Conservation (phyloP, 805 yeast species). For the Kazachstania africana region DNA sequence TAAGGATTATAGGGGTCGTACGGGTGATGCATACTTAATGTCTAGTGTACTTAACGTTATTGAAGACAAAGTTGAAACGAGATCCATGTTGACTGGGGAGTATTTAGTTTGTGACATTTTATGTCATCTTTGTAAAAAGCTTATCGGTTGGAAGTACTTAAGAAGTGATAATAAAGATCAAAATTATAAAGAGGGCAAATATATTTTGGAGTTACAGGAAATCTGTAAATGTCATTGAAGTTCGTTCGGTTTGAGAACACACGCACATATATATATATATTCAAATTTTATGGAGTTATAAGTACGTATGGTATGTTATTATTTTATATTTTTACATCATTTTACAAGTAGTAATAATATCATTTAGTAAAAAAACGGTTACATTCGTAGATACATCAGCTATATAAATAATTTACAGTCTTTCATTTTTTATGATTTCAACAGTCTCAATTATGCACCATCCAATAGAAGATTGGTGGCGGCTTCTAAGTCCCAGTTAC, state of each 20-base stretch:
- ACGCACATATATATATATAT: too few species aligned
- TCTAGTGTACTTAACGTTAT: slow-evolving; percentile 36
- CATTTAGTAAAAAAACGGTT: too few species aligned
- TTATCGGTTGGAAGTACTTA: slow-evolving; percentile 56
- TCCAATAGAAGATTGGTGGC: slow-evolving; percentile 85
- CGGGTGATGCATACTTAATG: slow-evolving; percentile 49
- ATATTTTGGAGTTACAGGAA: slow-evolving; percentile 35
- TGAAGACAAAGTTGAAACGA: slow-evolving; percentile 27
- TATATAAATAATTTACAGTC: too few species aligned
- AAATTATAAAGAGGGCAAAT: slow-evolving; percentile 50
- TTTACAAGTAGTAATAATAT: too few species aligned
- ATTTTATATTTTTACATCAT: too few species aligned
- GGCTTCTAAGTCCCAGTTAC: slow-evolving; percentile 65
- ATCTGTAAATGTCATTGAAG: slow-evolving; percentile 14
- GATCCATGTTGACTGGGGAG: slow-evolving; percentile 48
- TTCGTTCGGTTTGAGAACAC: too few species aligned
- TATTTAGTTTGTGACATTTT: slow-evolving; percentile 44
- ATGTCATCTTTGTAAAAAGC: slow-evolving; percentile 42
- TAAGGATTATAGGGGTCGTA: slow-evolving; percentile 40
- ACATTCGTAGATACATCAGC: too few species aligned
- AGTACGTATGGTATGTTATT: too few species aligned
- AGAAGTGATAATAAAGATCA: slow-evolving; percentile 35
- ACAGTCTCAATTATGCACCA: slow-evolving; percentile 41
- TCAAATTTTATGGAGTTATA: too few species aligned
- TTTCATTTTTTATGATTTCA: too few species aligned